Evolutionary conservation across 306 rosid species (phyloP).

Genomic region (Quercus cerris): DNA sequence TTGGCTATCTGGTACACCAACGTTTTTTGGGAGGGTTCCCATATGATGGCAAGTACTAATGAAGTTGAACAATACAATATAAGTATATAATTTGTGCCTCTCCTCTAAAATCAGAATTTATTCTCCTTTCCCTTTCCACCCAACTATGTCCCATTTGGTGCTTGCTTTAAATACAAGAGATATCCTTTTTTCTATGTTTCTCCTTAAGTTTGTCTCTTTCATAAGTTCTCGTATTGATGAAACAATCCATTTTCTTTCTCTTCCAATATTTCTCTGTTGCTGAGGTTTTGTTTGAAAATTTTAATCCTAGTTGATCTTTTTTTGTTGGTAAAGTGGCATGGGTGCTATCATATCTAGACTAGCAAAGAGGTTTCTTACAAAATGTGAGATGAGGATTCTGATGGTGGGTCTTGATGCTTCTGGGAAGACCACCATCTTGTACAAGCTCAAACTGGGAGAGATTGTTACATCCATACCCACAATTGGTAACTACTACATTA

Average conservation of each 20-base stretch:
- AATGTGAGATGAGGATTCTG: constrained; percentile 37
- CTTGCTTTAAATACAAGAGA: constrained; percentile 29
- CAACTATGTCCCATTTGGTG: constrained; percentile 6
- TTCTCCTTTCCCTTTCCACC: constrained; percentile 27
- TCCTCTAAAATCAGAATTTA: constrained; percentile 22
- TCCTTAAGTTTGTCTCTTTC: neutral
- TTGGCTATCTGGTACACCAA: neutral
- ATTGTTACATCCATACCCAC: constrained; percentile 34
- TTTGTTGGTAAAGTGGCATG: constrained; percentile 21
- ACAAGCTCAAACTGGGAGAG: constrained; percentile 46
- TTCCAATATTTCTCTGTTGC: neutral
- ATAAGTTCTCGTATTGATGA: neutral
- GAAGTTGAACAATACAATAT: constrained; percentile 3
- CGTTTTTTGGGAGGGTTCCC: neutral
- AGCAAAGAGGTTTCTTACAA: constrained; percentile 32
- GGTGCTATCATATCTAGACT: constrained; percentile 31
- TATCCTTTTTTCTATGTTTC: constrained; percentile 11
- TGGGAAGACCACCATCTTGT: constrained; percentile 48
- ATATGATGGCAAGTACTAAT: constrained; percentile 1
- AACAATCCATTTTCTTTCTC: neutral
- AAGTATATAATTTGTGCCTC: neutral
- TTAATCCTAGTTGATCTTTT: no score
- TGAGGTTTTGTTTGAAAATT: neutral
- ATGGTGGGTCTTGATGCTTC: constrained; percentile 63
- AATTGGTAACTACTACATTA: constrained; percentile 23